These are phyloP conservation scores for Trichoderma brevicompactum DNA, from an alignment of 2,329 filamentous ascomycete species.

Conservation along the genomic window DNA sequence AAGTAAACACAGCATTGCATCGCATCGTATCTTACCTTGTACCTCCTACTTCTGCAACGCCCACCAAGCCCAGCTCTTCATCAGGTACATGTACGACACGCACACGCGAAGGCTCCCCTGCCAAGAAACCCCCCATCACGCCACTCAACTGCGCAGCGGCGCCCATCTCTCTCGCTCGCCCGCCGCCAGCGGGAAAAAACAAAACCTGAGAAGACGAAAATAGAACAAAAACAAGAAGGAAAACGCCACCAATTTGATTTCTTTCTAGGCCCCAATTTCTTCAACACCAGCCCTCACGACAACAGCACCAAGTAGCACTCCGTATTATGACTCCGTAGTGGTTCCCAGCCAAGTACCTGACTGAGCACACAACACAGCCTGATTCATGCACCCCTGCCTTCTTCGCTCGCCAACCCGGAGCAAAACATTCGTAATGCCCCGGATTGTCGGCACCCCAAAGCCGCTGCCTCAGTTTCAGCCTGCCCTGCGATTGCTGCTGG, in stretches of 20 bases:
- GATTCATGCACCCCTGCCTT: slow-evolving; percentile 1
- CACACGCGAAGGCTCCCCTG: slow-evolving; percentile 11
- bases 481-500: background rate
- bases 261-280: background rate
- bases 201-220: no score
- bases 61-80: background rate
- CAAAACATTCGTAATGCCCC: background rate
- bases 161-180: no score
- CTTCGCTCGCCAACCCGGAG: background rate
- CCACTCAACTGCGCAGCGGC: no score
- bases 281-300: background rate
- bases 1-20: no score
- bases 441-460: background rate
- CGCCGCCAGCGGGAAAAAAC: no score
- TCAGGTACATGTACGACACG: background rate
- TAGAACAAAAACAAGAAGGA: no score
- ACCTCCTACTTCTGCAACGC: background rate
- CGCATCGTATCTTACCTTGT: background rate
- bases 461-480: slow-evolving; percentile 7
- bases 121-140: background rate
- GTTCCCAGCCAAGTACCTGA: no score
- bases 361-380: background rate
- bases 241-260: slow-evolving; percentile 13
- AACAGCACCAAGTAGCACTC: no score
- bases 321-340: no score